Evolutionary conservation across 139 green algal species (phyloP), one percentile per base, ranked within the genome.

Genomic region (Chlorella sp.): DNA sequence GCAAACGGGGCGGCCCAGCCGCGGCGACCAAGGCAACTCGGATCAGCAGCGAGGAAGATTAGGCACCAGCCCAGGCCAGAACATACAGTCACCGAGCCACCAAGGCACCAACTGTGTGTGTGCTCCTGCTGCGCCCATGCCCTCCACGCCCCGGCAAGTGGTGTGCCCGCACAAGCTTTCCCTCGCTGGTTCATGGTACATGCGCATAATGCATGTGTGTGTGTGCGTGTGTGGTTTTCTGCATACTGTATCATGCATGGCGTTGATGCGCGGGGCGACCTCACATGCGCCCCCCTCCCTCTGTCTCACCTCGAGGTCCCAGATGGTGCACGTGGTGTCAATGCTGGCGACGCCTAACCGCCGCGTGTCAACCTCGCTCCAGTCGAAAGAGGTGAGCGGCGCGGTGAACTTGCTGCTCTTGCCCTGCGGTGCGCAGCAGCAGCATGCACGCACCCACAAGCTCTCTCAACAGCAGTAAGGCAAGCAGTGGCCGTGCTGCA

Each of bases 301-400:
- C n/a, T n/a, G n/a, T n/a, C n/a, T n/a, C 76, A 85, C 78, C 86
- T 97, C 94, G 23, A 98, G 92, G 67, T 98, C 93, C 95, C 95
- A 99, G 35, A 99, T 94, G 2, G 93, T 98, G 86, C 91, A 96
- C 5, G 93, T 98, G 30, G 92, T 97, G 88, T 98, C 95, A 31
- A 98, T 97, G 77, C 82, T 93, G 35, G 81, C 88, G n/a, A 95
- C 97, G 49, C 88, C 94, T 5, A 99, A 49, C 26, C 87, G 86
- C 66, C 88, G 88, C 1, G 89, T 83, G 71, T 98, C 91, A 2
- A 79, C 82, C 64, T 97, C 91, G 74, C 96, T 98, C 95, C 95
- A 99, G 77, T 99, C 95, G 77, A 99, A 99, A 2, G 90, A 96
- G 0, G 95, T 99, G 33, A 99, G 74, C 5, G 95, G 93, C 4